Percentiles rank a stretch among this genome's conserved stretches.
Conservation (phyloP, 495 filamentous ascomycete genomes). For the Trichoderma orchidacearum region DNA sequence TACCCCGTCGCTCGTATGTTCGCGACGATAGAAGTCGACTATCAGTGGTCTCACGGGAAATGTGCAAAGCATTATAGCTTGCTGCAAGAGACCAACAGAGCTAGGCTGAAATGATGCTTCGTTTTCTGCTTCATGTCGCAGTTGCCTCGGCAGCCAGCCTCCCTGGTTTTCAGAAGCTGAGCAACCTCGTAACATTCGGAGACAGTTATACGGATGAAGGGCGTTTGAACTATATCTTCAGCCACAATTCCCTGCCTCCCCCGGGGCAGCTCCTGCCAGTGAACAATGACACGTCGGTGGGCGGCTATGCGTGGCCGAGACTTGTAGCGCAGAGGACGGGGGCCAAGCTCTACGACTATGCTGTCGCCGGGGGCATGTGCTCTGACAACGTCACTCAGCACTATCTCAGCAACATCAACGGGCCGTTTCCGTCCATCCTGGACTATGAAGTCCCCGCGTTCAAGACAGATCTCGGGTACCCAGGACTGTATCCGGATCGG, state of each 20-base stretch:
- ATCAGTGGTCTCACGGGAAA: too few species aligned
- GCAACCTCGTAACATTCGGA: constrained; percentile 40
- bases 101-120: too few species aligned
- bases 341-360: constrained; percentile 55
- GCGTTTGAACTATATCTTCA: constrained; percentile 28
- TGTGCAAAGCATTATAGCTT: too few species aligned
- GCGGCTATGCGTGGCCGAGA: constrained; percentile 54
- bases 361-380: constrained; percentile 55
- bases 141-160: not conserved
- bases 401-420: constrained; percentile 28
- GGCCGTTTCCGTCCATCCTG: constrained; percentile 44
- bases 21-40: not conserved
- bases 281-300: constrained; percentile 37
- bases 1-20: not conserved
- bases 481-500: constrained; percentile 35
- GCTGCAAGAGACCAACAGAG: too few species aligned
- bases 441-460: constrained; percentile 61
- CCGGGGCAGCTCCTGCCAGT: constrained; percentile 35
- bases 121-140: not conserved
- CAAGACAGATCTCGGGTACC: constrained; percentile 33
- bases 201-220: constrained; percentile 67
- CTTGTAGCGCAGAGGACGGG: constrained; percentile 41
- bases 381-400: constrained; percentile 50
- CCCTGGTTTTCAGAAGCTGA: constrained; percentile 6
- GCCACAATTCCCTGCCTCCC: constrained; percentile 42